These are phyloP conservation scores for Forsythia suspensa DNA, from an alignment of 257 asterid genomes.

Conservation along the genomic window DNA sequence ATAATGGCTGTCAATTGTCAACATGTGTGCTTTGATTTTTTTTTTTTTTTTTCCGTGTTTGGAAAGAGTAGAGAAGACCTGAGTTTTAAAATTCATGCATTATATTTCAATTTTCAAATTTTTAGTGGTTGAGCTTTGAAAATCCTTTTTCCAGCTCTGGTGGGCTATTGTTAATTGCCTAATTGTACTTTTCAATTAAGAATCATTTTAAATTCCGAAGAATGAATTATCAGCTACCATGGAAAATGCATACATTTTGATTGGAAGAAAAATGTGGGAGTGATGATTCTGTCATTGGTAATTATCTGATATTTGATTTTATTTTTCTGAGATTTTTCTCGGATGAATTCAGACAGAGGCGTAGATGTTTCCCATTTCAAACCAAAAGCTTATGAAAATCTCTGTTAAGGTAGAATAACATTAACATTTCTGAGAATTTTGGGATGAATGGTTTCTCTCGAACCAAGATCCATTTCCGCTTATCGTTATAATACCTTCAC, in stretches of 20 bases:
- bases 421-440: too few relatives aligned
- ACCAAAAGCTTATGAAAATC: not conserved
- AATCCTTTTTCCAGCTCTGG: not conserved
- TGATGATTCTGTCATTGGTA: not conserved
- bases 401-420: not conserved
- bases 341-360: not conserved
- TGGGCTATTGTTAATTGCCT: constrained; percentile 4
- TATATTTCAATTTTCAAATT: not conserved
- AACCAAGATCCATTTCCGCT: not conserved
- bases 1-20: constrained; percentile 5
- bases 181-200: not conserved
- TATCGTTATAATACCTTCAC: too few relatives aligned
- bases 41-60: not conserved
- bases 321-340: not conserved
- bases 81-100: constrained; percentile 2
- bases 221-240: not conserved
- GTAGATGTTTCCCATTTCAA: not conserved
- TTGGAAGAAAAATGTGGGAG: not conserved
- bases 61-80: constrained; percentile 14
- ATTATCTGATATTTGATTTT: not conserved
- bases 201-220: not conserved
- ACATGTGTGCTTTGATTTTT: constrained; percentile 4
- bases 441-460: not conserved
- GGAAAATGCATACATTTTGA: not conserved
- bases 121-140: not conserved